Evolutionary conservation across 305 asterid species (phyloP), one percentile per base, ranked within the genome.

Genomic region (Plantago rigida): DNA sequence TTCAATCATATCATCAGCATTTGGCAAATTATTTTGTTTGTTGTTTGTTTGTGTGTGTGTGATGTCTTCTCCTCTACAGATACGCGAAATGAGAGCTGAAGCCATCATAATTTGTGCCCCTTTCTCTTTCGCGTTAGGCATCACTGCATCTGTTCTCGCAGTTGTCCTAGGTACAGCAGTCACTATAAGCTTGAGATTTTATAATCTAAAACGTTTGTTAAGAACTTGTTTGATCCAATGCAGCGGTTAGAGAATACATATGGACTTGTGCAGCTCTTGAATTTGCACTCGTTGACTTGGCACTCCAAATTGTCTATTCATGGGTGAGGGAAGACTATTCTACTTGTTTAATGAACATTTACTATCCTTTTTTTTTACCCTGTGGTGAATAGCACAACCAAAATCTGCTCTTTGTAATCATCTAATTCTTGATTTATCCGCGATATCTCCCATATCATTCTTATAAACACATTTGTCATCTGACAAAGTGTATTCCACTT

Each of bases 221-320:
- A 63, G 26, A 55, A 58, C 46, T 13, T 36, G 51, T 69, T 36
- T 62, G 49, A 69, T 56, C 22, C 54, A 48, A 60, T 83, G 83
- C 97, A 92, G 95, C 97, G 51, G 73, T 74, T 31, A 78, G 67
- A 74, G 91, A 86, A 79, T 83, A 80, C 69, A 60, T 75, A 71
- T 88, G 95, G 95, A 84, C 94, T 7, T 92, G 76, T 47, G 89
- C 97, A 17, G 94, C 95, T 71, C 76, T 92, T 34, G 95, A 92
- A 67, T 89, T 88, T 66, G 90, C 79, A 0, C 84, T 92, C 28
- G 78, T 83, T 51, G 90, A 91, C 56, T 57, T 80, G 68, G 47
- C 70, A 22, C 84, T 92, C 70, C 83, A 86, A 67, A 29, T 80
- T 50, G 78, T 84, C 69, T 86, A 88, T 71, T 62, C 94, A 8